These are phyloP conservation scores for Chloropicon primus DNA, from an alignment of 139 green algal genomes.

Conservation along the genomic window DNA sequence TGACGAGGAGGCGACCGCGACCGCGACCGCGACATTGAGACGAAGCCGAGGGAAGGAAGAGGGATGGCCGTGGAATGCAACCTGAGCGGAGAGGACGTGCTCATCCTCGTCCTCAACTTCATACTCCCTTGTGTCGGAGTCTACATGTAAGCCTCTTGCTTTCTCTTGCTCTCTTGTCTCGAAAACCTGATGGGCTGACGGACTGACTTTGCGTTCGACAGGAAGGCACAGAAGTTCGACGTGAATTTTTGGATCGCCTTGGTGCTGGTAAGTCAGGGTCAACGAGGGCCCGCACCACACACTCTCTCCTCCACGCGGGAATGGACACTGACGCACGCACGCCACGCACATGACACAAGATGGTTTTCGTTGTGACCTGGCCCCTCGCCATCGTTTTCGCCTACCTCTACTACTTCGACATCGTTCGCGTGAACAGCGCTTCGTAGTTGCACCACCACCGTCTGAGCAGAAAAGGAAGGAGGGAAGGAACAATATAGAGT, in stretches of 20 bases:
- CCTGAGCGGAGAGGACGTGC: background rate
- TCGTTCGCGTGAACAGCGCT: background rate
- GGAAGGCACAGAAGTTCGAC: background rate
- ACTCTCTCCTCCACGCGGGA: too few relatives aligned
- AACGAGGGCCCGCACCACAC: too few relatives aligned
- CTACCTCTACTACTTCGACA: background rate
- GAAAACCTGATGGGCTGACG: too few relatives aligned
- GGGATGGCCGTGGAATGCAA: background rate
- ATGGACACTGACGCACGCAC: too few relatives aligned
- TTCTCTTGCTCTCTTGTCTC: too few relatives aligned
- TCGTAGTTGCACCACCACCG: background rate
- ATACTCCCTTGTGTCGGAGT: background rate
- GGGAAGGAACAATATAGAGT: too few relatives aligned
- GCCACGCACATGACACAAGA: too few relatives aligned
- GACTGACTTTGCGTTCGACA: too few relatives aligned
- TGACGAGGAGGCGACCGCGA: too few relatives aligned
- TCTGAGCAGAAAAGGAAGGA: too few relatives aligned
- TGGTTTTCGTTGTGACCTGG: background rate
- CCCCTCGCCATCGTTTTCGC: background rate
- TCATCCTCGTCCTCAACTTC: background rate
- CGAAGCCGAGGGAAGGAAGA: background rate
- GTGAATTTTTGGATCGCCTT: background rate
- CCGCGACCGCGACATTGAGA: too few relatives aligned
- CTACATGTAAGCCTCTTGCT: background rate
- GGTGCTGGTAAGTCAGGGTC: too few relatives aligned